Percentiles rank a stretch among this genome's conserved stretches.
These are phyloP conservation scores for Fusarium sp. DNA, from an alignment of 2,329 filamentous ascomycete species.

Conservation along the genomic window DNA sequence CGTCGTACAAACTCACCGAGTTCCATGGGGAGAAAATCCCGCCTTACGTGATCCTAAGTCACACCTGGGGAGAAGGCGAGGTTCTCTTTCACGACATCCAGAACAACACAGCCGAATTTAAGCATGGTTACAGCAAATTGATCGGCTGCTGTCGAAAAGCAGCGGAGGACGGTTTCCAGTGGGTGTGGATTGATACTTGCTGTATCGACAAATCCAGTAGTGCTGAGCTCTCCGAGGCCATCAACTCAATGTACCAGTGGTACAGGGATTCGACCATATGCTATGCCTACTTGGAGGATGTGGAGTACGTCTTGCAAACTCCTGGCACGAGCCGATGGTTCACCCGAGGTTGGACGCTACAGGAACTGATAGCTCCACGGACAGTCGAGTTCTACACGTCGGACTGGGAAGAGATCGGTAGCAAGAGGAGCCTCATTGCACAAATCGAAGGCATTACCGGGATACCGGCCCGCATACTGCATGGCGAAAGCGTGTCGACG, in stretches of 20 bases:
- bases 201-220: constrained; percentile 29
- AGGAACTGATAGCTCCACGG: constrained; percentile 21
- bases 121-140: not conserved
- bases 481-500: not conserved
- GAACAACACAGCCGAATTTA: not conserved
- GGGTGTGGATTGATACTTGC: constrained; percentile 15
- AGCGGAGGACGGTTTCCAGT: not conserved
- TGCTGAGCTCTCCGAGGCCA: constrained; percentile 13
- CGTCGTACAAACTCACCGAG: not conserved
- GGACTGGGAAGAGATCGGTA: constrained; percentile 13
- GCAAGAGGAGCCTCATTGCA: not conserved
- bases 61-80: not conserved
- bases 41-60: not conserved
- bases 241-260: constrained; percentile 6
- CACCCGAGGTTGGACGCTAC: not conserved
- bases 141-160: not conserved
- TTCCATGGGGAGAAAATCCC: not conserved
- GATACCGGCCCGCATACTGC: not conserved
- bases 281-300: constrained; percentile 21
- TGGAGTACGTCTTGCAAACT: not conserved
- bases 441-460: not conserved
- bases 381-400: constrained; percentile 14
- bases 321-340: not conserved
- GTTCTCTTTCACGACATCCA: not conserved
- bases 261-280: constrained; percentile 12